These are phyloP conservation scores for Pythium phragmiticola DNA, from an alignment of 352 stramenopile genomes.

Conservation along the genomic window DNA sequence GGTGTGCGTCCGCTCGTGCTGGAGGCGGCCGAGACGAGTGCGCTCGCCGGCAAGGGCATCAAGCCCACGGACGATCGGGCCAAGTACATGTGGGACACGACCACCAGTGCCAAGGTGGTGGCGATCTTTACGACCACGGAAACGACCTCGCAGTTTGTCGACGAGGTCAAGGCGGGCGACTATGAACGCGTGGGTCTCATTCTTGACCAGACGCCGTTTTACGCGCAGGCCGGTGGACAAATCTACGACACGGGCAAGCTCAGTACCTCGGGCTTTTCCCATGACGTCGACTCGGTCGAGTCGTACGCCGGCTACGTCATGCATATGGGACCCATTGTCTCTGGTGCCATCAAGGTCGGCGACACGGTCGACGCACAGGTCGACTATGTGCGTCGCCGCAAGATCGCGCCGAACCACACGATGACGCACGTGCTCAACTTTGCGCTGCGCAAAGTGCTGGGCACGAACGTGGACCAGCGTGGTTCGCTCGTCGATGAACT, in stretches of 20 bases:
- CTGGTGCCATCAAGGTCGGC: constrained; percentile 80
- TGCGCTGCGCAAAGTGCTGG: constrained; percentile 94
- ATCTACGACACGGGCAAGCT: constrained; percentile 93
- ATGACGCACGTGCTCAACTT: constrained; percentile 99
- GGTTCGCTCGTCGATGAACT: constrained; percentile 96
- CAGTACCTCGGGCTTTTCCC: constrained; percentile 35
- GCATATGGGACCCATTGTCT: constrained; percentile 88
- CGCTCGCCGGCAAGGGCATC: constrained; percentile 83
- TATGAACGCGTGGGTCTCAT: constrained; percentile 94
- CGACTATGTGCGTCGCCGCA: constrained; percentile 92
- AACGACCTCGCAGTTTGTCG: constrained; percentile 81
- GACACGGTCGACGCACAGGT: constrained; percentile 89
- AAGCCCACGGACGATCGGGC: constrained; percentile 87
- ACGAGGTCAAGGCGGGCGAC: constrained; percentile 69
- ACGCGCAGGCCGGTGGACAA: constrained; percentile 97
- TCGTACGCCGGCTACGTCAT: constrained; percentile 96
- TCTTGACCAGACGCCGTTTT: constrained; percentile 97
- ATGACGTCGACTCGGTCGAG: constrained; percentile 92
- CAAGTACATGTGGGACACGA: constrained; percentile 95
- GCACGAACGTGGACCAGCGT: constrained; percentile 94
- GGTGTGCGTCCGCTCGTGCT: constrained; percentile 87
- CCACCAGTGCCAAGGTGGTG: constrained; percentile 81
- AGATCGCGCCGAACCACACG: constrained; percentile 98
- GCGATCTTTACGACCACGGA: constrained; percentile 94
- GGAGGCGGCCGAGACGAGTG: constrained; percentile 93